A percentile compares a stretch with the other conserved stretches of the same genome.
Evolutionary conservation across 2,329 filamentous ascomycete species (phyloP).

Genomic region (Cytospora schulzeri): DNA sequence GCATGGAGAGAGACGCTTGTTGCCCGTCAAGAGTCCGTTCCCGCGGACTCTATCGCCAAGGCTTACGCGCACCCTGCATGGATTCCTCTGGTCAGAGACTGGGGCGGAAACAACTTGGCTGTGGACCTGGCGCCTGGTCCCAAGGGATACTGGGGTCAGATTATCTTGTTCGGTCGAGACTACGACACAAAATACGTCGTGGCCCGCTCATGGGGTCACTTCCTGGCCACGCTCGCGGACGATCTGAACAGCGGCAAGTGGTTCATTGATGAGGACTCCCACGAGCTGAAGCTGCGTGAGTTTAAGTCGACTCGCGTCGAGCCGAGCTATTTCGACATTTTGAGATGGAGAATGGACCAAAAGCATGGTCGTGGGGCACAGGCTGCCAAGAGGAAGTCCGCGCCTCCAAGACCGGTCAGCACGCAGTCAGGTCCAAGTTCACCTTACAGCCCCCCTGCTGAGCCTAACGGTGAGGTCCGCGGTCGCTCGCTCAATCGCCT

Average conservation of each 20-base stretch:
- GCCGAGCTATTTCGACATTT: constrained; percentile 89
- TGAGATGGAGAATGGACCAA: constrained; percentile 93
- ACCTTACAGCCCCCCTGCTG: constrained; percentile 67
- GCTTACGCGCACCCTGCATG: constrained; percentile 91
- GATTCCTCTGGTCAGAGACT: constrained; percentile 95
- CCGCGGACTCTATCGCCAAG: constrained; percentile 83
- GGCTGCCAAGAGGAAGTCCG: constrained; percentile 56
- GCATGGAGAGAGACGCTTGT: constrained; percentile 86
- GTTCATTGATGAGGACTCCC: constrained; percentile 87
- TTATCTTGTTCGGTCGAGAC: constrained; percentile 95
- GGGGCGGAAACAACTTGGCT: constrained; percentile 97
- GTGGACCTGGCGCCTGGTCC: constrained; percentile 91
- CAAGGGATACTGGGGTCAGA: constrained; percentile 88
- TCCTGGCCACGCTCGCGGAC: constrained; percentile 85
- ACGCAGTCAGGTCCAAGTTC: constrained; percentile 55
- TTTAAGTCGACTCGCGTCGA: constrained; percentile 90
- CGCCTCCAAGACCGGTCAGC: constrained; percentile 42
- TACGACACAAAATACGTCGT: constrained; percentile 99
- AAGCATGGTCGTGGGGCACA: constrained; percentile 73
- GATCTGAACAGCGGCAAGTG: constrained; percentile 89
- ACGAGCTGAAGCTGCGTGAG: constrained; percentile 88
- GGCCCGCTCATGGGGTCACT: constrained; percentile 85
- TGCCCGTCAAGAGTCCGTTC: constrained; percentile 83
- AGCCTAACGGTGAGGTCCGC: constrained; percentile 61
- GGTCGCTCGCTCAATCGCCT: constrained; percentile 74